These are phyloP conservation scores for Rhizophagus sp. DNA, from an alignment of 192 early-diverging fungal species.

Conservation along the genomic window DNA sequence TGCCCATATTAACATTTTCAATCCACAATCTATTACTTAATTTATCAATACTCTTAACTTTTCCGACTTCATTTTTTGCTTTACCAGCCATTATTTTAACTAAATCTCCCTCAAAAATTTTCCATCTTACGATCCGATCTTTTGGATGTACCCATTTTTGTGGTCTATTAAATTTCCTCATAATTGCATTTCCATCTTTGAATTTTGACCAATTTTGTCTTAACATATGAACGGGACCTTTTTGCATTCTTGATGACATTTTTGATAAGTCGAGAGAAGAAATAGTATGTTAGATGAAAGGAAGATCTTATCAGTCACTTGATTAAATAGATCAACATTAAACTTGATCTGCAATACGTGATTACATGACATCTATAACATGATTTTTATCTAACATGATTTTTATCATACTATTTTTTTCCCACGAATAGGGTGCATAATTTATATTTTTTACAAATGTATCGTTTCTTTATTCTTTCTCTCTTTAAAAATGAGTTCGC, in stretches of 20 bases:
- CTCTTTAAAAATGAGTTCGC: neutral
- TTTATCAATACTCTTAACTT: conserved; percentile 15
- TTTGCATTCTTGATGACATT: neutral
- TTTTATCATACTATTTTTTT: no score
- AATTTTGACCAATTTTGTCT: conserved; percentile 28
- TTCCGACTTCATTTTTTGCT: conserved; percentile 25
- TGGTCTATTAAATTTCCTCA: neutral
- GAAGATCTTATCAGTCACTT: neutral
- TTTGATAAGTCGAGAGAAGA: neutral
- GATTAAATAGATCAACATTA: no score
- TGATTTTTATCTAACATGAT: no score
- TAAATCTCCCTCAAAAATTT: conserved; percentile 24
- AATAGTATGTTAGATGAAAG: no score
- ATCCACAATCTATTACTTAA: conserved; percentile 15
- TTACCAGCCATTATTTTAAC: conserved; percentile 28
- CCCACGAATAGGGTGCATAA: no score
- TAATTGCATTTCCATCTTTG: neutral
- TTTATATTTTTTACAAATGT: neutral
- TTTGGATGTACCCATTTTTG: conserved; percentile 28
- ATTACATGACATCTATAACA: no score
- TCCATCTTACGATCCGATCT: conserved; percentile 24
- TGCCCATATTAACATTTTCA: conserved; percentile 24
- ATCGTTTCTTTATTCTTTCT: neutral
- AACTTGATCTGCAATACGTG: no score
- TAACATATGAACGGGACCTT: conserved; percentile 26